These are phyloP conservation scores for Ophiobolus disseminans DNA, from an alignment of 2,329 filamentous ascomycete genomes.

Conservation along the genomic window DNA sequence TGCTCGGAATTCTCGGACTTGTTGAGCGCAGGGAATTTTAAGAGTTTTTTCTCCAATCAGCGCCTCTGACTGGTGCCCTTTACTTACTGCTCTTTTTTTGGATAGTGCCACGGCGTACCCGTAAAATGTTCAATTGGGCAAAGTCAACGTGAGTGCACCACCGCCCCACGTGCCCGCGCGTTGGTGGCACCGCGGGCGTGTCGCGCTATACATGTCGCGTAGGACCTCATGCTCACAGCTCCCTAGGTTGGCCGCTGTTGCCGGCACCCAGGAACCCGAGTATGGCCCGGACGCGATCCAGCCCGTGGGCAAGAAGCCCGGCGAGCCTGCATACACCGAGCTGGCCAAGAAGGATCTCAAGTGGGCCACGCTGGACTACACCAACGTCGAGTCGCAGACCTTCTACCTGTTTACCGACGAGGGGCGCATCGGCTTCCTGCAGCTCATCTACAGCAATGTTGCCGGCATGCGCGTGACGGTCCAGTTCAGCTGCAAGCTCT, in stretches of 20 bases:
- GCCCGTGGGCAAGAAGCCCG: slow-evolving; percentile 81
- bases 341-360: slow-evolving; percentile 77
- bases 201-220: slow-evolving; percentile 1
- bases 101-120: slow-evolving; percentile 38
- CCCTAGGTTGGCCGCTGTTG: slow-evolving; percentile 72
- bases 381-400: slow-evolving; percentile 90
- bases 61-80: slow-evolving; percentile 27
- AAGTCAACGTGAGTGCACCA: slow-evolving; percentile 79
- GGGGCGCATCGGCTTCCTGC: slow-evolving; percentile 78
- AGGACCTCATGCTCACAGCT: slow-evolving; percentile 27
- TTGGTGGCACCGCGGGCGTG: slow-evolving; percentile 10
- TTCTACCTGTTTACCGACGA: slow-evolving; percentile 88
- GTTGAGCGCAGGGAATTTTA: slow-evolving; percentile 36
- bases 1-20: slow-evolving; percentile 15
- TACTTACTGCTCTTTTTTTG: slow-evolving; percentile 34
- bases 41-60: slow-evolving; percentile 37
- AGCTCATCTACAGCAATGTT: slow-evolving; percentile 98
- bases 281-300: slow-evolving; percentile 89
- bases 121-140: slow-evolving; percentile 86
- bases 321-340: slow-evolving; percentile 80
- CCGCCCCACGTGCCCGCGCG: slow-evolving; percentile 26
- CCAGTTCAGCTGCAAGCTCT: slow-evolving; percentile 95
- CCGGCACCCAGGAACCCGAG: slow-evolving; percentile 94
- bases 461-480: slow-evolving; percentile 86
- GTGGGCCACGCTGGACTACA: slow-evolving; percentile 83